A percentile compares a stretch with the other conserved stretches of the same genome.
Conservation (phyloP, 208 protist species). For the Baffinella frigidus region DNA sequence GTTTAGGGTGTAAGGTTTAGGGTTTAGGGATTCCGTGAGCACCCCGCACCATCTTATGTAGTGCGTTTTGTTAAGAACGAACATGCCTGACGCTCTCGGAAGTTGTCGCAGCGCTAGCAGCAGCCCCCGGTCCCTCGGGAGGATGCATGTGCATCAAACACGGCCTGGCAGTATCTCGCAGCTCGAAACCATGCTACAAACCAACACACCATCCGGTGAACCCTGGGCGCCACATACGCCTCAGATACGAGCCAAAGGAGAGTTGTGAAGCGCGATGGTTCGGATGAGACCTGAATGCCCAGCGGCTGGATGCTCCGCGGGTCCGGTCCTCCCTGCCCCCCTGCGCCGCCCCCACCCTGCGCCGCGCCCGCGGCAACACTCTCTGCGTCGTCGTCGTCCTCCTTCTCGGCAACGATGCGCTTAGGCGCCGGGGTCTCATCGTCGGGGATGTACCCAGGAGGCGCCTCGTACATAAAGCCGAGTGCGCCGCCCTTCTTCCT, state of each 20-base stretch:
- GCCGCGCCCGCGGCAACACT: neutral
- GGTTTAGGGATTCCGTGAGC: too few relatives aligned
- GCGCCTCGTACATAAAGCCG: slow-evolving; percentile 38
- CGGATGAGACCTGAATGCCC: neutral
- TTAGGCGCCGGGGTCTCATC: neutral
- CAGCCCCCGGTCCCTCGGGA: too few relatives aligned
- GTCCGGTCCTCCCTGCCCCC: neutral
- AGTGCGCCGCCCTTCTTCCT: neutral
- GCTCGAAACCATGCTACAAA: too few relatives aligned
- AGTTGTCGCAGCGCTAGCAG: too few relatives aligned
- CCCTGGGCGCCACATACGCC: too few relatives aligned
- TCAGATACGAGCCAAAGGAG: neutral
- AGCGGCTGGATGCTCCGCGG: neutral
- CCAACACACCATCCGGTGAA: too few relatives aligned
- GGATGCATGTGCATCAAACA: too few relatives aligned
- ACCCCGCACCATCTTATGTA: too few relatives aligned
- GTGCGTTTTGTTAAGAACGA: too few relatives aligned
- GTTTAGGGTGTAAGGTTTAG: too few relatives aligned
- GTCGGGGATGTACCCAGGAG: neutral
- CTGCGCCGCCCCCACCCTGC: neutral
- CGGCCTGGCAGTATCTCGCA: too few relatives aligned
- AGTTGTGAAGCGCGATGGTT: neutral
- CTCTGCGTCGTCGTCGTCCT: neutral
- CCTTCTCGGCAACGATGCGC: neutral
- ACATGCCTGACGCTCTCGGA: too few relatives aligned